phyloP scores from a whole-genome alignment of 2,329 filamentous ascomycete species.

The Xylariaceae sp. region DNA sequence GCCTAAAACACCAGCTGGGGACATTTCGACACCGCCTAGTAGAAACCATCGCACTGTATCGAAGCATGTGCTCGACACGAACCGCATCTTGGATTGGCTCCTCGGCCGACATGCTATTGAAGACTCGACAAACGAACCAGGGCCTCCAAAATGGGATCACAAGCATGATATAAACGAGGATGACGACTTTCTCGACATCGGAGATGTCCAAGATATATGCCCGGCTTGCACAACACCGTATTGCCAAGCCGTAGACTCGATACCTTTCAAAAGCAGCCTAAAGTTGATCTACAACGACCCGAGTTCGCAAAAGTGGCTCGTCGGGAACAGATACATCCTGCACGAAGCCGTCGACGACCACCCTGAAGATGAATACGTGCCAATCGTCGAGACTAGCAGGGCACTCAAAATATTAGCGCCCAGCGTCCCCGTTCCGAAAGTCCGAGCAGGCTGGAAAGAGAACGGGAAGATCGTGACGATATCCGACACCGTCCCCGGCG shows the following conservation, averaged over 20 bases:
- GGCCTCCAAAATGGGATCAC: neutral
- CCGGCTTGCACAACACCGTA: conserved; percentile 38
- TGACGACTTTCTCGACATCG: conserved; percentile 32
- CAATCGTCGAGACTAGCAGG: conserved; percentile 29
- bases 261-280: conserved; percentile 37
- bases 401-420: conserved; percentile 19
- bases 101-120: conserved; percentile 11
- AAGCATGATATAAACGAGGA: conserved; percentile 12
- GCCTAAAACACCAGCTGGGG: neutral
- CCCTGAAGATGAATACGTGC: conserved; percentile 27
- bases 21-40: neutral
- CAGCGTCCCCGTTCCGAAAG: conserved; percentile 33
- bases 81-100: conserved; percentile 16
- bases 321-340: conserved; percentile 38
- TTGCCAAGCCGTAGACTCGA: conserved; percentile 35
- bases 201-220: conserved; percentile 36
- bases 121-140: neutral
- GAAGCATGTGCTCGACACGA: neutral
- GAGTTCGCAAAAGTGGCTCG: conserved; percentile 35
- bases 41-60: neutral
- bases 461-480: conserved; percentile 38
- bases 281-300: conserved; percentile 37
- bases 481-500: conserved; percentile 29
- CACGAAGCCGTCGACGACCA: conserved; percentile 32
- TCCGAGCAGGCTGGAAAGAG: conserved; percentile 40